phyloP scores from a whole-genome alignment of 176 grass and related monocot genomes.

The Eragrostis nindensis region DNA sequence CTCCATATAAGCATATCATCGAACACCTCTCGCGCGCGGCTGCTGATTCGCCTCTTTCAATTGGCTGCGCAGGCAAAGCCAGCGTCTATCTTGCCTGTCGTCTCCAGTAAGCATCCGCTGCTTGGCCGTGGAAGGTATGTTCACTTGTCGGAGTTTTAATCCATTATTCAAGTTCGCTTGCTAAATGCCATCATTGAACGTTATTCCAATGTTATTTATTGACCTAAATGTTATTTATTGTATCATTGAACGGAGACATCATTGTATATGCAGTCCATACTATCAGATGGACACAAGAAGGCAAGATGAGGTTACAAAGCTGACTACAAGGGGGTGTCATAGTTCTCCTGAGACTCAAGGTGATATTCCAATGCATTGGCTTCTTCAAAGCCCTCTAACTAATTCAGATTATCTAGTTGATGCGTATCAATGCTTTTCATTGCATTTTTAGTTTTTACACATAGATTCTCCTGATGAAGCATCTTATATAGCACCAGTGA shows the following conservation, averaged over 20 bases:
- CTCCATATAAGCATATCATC: conserved; percentile 16
- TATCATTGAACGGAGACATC: conserved; percentile 21
- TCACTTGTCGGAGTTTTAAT: not conserved
- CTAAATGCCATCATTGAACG: not conserved
- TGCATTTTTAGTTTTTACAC: not conserved
- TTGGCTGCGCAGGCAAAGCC: conserved; percentile 29
- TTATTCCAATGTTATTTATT: too few species aligned
- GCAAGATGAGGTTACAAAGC: conserved; percentile 13
- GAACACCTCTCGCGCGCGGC: conserved; percentile 13
- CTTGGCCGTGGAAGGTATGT: conserved; percentile 1
- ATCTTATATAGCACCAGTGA: not conserved
- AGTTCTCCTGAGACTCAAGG: conserved; percentile 41
- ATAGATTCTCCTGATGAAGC: not conserved
- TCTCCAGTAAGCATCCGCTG: not conserved
- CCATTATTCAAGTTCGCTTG: conserved; percentile 8
- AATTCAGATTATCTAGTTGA: not conserved
- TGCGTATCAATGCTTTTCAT: not conserved
- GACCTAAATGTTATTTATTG: not conserved
- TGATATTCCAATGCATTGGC: conserved; percentile 4
- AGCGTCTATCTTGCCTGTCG: not conserved
- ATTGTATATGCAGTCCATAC: conserved; percentile 30
- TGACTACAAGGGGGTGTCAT: conserved; percentile 30
- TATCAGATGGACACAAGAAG: conserved; percentile 22
- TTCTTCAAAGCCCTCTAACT: not conserved
- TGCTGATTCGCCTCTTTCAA: not conserved